These are phyloP conservation scores for Flaveria brownii DNA, from an alignment of 129 eudicot genomes.

Conservation along the genomic window DNA sequence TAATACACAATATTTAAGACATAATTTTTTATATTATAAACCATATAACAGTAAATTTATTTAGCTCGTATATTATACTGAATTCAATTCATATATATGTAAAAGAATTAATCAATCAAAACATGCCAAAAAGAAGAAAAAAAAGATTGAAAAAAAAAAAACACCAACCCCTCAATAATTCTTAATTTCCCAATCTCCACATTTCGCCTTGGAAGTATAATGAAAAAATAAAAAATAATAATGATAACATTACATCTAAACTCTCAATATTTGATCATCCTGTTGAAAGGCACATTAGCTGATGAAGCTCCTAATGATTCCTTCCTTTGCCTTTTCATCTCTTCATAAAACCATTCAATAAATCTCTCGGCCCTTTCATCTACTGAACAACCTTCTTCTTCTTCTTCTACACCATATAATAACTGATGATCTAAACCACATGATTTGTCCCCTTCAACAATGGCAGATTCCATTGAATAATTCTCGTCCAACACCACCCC, in stretches of 20 bases:
- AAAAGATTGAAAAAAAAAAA: not conserved
- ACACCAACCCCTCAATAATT: no score
- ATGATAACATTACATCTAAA: not conserved
- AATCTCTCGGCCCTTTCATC: slow-evolving; percentile 84
- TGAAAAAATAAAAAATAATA: not conserved
- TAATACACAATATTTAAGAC: no score
- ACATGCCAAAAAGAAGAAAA: not conserved
- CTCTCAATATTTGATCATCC: slow-evolving; percentile 36
- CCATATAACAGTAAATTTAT: no score
- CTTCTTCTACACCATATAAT: slow-evolving; percentile 13
- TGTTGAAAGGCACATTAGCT: slow-evolving; percentile 28
- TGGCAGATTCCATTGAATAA: slow-evolving; percentile 35
- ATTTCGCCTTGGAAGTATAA: slow-evolving; percentile 7
- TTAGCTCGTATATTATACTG: no score
- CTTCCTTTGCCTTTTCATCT: slow-evolving; percentile 67
- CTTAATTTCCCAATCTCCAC: slow-evolving; percentile 12
- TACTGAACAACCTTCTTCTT: slow-evolving; percentile 45
- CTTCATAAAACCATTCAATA: slow-evolving; percentile 66
- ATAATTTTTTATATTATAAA: no score
- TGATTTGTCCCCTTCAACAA: slow-evolving; percentile 26
- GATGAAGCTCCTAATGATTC: slow-evolving; percentile 38
- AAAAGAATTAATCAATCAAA: not conserved
- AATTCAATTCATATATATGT: no score
- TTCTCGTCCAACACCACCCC: slow-evolving; percentile 16
- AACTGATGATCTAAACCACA: slow-evolving; percentile 2